Conservation (phyloP, 345 rosid genomes). For the Euclidium syriacum region DNA sequence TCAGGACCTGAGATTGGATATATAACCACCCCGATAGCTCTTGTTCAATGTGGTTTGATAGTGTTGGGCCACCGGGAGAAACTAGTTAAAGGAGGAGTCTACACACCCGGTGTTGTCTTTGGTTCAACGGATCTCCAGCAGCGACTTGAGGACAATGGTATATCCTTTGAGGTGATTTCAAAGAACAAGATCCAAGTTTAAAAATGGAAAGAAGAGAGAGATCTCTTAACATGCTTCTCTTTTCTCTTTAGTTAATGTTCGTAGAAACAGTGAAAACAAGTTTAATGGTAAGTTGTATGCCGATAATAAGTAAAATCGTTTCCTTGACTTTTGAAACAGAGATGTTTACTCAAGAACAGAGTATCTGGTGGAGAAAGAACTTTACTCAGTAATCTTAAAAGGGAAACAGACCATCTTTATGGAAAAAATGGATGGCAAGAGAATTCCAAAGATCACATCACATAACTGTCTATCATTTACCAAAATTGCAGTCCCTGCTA, state of each 20-base stretch:
- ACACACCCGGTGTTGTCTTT: constrained; percentile 73
- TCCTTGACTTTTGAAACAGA: not conserved
- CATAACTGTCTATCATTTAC: constrained; percentile 22
- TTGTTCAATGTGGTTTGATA: constrained; percentile 66
- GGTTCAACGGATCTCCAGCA: constrained; percentile 75
- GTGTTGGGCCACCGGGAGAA: constrained; percentile 47
- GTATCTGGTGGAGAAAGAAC: not conserved
- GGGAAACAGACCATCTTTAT: not conserved
- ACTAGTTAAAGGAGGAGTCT: constrained; percentile 71
- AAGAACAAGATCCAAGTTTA: constrained; percentile 36
- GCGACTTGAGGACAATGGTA: constrained; percentile 62
- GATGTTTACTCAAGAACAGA: constrained; percentile 7
- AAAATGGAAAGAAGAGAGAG: not conserved
- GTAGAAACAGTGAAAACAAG: not conserved
- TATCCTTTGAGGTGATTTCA: constrained; percentile 69
- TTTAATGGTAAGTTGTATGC: not conserved
- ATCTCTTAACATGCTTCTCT: constrained; percentile 7
- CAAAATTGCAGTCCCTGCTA: constrained; percentile 17
- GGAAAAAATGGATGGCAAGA: constrained; percentile 19
- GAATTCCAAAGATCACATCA: constrained; percentile 6
- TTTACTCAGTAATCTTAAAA: constrained; percentile 1
- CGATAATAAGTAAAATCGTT: not conserved
- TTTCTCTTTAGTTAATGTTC: constrained; percentile 8
- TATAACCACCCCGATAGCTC: constrained; percentile 59
- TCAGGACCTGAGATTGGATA: constrained; percentile 90